Conservation (phyloP, 129 eudicot genomes). For the Flaveria robusta region DNA sequence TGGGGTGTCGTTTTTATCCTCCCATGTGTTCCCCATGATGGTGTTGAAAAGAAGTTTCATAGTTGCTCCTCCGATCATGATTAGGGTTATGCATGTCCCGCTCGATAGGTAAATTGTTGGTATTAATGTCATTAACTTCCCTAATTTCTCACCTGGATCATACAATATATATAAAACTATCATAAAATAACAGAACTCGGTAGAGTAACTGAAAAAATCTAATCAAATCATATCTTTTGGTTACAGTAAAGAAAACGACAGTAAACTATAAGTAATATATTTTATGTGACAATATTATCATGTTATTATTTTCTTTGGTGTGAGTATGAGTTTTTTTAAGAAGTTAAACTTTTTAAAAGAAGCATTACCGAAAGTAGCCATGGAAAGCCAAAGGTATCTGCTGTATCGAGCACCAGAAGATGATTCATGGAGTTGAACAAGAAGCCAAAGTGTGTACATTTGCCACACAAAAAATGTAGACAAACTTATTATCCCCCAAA, state of each 20-base stretch:
- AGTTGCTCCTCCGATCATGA: conserved; percentile 61
- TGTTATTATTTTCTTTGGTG: neutral
- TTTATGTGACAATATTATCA: neutral
- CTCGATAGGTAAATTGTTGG: conserved; percentile 62
- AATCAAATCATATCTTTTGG: neutral
- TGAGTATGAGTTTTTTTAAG: neutral
- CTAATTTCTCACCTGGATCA: conserved; percentile 50
- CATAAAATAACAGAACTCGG: neutral
- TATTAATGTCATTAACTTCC: conserved; percentile 46
- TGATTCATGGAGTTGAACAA: conserved; percentile 56
- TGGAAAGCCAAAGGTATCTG: conserved; percentile 57
- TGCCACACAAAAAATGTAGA: conserved; percentile 52
- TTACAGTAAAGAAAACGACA: too few relatives aligned
- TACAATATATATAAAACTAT: neutral
- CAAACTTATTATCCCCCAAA: conserved; percentile 56
- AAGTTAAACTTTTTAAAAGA: neutral
- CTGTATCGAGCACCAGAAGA: conserved; percentile 55
- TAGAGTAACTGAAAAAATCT: neutral
- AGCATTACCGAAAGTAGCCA: conserved; percentile 58
- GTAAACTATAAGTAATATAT: neutral
- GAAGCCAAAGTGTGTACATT: conserved; percentile 53
- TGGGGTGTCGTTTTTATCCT: conserved; percentile 22
- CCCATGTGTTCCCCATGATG: conserved; percentile 29
- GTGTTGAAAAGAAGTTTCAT: conserved; percentile 44
- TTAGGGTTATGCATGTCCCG: conserved; percentile 57